phyloP scores from a whole-genome alignment of 192 early-diverging fungal genomes.

The Dispira simplex region DNA sequence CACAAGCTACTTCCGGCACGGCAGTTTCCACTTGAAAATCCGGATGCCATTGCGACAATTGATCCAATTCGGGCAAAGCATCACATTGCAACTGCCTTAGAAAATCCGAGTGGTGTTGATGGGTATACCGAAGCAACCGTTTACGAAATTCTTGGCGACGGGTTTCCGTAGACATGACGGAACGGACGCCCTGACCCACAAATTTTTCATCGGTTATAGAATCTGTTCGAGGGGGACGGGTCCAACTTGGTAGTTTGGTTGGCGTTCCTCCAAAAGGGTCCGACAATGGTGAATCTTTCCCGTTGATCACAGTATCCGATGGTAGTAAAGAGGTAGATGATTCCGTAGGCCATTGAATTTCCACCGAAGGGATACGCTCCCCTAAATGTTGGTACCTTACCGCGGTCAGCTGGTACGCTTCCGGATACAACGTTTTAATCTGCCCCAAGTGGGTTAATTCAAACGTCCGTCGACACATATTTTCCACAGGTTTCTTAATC shows the following conservation, averaged over 20 bases:
- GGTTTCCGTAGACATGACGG: not conserved
- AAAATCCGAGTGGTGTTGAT: conserved; percentile 3
- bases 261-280: not conserved
- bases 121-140: not conserved
- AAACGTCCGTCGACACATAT: conserved; percentile 33
- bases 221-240: not conserved
- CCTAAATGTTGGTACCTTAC: conserved; percentile 15
- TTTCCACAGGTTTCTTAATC: conserved; percentile 31
- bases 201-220: not conserved
- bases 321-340: too few species aligned
- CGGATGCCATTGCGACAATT: conserved; percentile 1
- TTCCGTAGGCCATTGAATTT: conserved; percentile 9
- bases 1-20: not conserved
- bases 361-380: conserved; percentile 20
- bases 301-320: too few species aligned
- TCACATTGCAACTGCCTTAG: not conserved
- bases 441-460: conserved; percentile 30
- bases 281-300: not conserved
- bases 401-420: conserved; percentile 23
- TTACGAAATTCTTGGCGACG: not conserved
- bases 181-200: too few species aligned
- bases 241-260: not conserved
- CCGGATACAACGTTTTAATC: conserved; percentile 32
- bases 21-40: conserved; percentile 7
- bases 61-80: not conserved